Evolutionary conservation across 2,329 filamentous ascomycete genomes (phyloP).

Genomic region (Trichophyton simii): DNA sequence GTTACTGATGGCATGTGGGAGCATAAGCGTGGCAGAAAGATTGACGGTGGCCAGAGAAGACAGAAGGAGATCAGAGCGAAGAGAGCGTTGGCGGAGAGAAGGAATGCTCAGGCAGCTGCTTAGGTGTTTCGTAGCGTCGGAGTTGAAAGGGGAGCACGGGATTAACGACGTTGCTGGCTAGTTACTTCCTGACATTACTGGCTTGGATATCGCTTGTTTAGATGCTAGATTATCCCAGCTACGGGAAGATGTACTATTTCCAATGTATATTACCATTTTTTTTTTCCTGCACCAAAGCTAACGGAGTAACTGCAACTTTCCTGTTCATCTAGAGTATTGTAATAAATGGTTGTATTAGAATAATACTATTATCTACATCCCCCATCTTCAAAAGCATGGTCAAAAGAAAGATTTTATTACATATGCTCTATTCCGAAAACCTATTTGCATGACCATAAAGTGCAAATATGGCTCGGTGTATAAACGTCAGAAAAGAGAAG

Average conservation of each 20-base stretch:
- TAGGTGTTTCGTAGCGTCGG: neutral
- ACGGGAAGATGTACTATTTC: slow-evolving; percentile 1
- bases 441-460: neutral
- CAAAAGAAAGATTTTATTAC: neutral
- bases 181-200: neutral
- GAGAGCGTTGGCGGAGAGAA: slow-evolving; percentile 65
- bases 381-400: neutral
- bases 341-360: neutral
- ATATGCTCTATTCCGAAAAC: slow-evolving; percentile 1
- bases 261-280: neutral
- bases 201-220: neutral
- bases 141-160: neutral
- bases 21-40: slow-evolving; percentile 70
- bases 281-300: neutral
- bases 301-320: neutral
- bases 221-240: neutral
- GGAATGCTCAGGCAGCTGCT: slow-evolving; percentile 21
- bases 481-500: slow-evolving; percentile 4
- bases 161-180: neutral
- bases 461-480: neutral
- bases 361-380: neutral
- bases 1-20: slow-evolving; percentile 90
- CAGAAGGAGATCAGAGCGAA: slow-evolving; percentile 77
- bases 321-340: neutral
- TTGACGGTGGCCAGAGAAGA: slow-evolving; percentile 91